Conservation (phyloP, 2,329 filamentous ascomycete genomes). For the Cladosporium sp. region DNA sequence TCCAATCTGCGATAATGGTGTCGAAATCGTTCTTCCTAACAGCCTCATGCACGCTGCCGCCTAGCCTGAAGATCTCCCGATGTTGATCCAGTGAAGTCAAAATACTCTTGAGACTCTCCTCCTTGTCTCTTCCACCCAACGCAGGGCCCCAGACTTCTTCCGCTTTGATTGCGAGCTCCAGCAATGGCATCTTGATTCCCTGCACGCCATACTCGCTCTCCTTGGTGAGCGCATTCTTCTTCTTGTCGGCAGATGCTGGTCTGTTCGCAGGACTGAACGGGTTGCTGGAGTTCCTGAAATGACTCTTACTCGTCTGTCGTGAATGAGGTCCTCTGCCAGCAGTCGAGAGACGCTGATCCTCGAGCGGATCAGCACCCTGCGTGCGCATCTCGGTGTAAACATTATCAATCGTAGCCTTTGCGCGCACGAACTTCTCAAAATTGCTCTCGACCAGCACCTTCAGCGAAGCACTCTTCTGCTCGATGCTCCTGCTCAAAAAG, state of each 20-base stretch:
- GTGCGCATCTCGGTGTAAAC: slow-evolving; percentile 93
- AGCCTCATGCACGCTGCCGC: slow-evolving; percentile 68
- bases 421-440: slow-evolving; percentile 95
- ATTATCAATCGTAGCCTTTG: slow-evolving; percentile 96
- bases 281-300: slow-evolving; percentile 32
- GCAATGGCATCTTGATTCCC: slow-evolving; percentile 79
- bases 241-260: slow-evolving; percentile 46
- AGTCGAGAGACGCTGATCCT: slow-evolving; percentile 15
- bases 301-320: slow-evolving; percentile 57
- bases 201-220: slow-evolving; percentile 86
- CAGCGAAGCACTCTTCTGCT: slow-evolving; percentile 93
- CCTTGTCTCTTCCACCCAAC: slow-evolving; percentile 81
- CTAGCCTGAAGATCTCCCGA: slow-evolving; percentile 75
- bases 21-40: slow-evolving; percentile 92
- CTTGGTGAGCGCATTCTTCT: slow-evolving; percentile 86
- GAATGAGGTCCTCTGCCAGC: slow-evolving; percentile 44
- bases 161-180: slow-evolving; percentile 87
- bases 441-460: slow-evolving; percentile 97
- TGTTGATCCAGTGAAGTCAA: slow-evolving; percentile 70
- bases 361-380: slow-evolving; percentile 53
- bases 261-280: slow-evolving; percentile 33
- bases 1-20: slow-evolving; percentile 77
- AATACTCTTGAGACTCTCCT: slow-evolving; percentile 76
- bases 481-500: slow-evolving; percentile 82
- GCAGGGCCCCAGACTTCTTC: slow-evolving; percentile 98